Percentiles rank a stretch among this genome's conserved stretches.
Conservation (phyloP, 2,329 filamentous ascomycete species). For the Podosphaera xanthii region DNA sequence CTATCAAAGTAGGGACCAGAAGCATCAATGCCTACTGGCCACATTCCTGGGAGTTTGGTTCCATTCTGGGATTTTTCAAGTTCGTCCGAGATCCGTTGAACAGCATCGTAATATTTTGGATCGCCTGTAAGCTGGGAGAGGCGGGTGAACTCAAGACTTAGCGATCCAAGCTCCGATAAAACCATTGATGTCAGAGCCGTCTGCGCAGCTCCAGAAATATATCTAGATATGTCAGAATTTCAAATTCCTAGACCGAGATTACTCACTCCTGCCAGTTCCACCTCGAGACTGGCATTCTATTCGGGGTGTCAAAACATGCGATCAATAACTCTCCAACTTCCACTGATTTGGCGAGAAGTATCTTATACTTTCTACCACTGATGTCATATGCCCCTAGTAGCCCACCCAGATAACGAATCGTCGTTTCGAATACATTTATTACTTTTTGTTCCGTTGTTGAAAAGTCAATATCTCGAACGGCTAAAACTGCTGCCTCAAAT, state of each 20-base stretch:
- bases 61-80: conserved; percentile 29
- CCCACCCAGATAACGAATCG: conserved; percentile 76
- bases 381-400: conserved; percentile 73
- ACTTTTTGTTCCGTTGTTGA: conserved; percentile 28
- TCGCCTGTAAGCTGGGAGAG: conserved; percentile 41
- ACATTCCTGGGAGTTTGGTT: conserved; percentile 37
- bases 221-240: conserved; percentile 21
- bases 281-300: conserved; percentile 54
- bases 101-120: conserved; percentile 37
- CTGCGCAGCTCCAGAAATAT: conserved; percentile 27
- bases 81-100: conserved; percentile 31
- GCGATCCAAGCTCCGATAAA: conserved; percentile 36
- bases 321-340: conserved; percentile 51
- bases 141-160: conserved; percentile 36
- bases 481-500: conserved; percentile 53
- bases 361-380: conserved; percentile 42
- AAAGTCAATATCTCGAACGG: conserved; percentile 57
- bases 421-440: conserved; percentile 57
- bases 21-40: conserved; percentile 31
- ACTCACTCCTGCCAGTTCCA: conserved; percentile 28
- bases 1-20: conserved; percentile 31
- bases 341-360: conserved; percentile 44
- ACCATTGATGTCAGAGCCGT: conserved; percentile 30
- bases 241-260: conserved; percentile 4
- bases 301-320: conserved; percentile 63